Conservation (phyloP, 768 basidiomycete genomes). For the Collybia sordida region DNA sequence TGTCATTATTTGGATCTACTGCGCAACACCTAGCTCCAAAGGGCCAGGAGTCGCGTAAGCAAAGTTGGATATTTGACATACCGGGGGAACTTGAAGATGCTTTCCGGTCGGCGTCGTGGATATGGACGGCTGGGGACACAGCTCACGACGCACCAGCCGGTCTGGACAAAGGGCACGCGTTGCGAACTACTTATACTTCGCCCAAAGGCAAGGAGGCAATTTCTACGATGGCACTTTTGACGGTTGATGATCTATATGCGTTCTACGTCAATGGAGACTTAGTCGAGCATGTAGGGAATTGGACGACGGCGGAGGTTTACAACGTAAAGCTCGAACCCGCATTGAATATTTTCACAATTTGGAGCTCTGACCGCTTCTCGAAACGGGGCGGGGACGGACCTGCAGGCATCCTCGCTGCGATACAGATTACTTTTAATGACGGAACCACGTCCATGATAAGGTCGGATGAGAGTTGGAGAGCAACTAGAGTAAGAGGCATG, state of each 20-base stretch:
- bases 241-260: conserved; percentile 26
- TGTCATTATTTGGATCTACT: no score
- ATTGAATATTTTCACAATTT: conserved; percentile 24
- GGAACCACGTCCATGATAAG: conserved; percentile 18
- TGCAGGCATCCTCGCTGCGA: conserved; percentile 25
- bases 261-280: conserved; percentile 25
- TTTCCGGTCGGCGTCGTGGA: conserved; percentile 24
- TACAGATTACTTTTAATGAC: conserved; percentile 22
- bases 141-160: conserved; percentile 18
- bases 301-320: conserved; percentile 23
- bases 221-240: conserved; percentile 20
- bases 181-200: conserved; percentile 24
- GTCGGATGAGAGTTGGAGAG: conserved; percentile 23
- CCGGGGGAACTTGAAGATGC: no score
- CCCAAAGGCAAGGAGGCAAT: conserved; percentile 21
- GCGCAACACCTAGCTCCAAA: no score
- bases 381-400: conserved; percentile 15
- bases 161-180: conserved; percentile 16
- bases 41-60: no score
- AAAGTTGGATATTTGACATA: no score
- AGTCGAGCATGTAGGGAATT: conserved; percentile 20
- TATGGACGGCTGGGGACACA: conserved; percentile 25
- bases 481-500: conserved; percentile 13
- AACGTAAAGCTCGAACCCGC: conserved; percentile 13
- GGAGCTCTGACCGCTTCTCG: neutral